These are phyloP conservation scores for Penicillium manginii DNA, from an alignment of 495 filamentous ascomycete genomes.

Conservation along the genomic window DNA sequence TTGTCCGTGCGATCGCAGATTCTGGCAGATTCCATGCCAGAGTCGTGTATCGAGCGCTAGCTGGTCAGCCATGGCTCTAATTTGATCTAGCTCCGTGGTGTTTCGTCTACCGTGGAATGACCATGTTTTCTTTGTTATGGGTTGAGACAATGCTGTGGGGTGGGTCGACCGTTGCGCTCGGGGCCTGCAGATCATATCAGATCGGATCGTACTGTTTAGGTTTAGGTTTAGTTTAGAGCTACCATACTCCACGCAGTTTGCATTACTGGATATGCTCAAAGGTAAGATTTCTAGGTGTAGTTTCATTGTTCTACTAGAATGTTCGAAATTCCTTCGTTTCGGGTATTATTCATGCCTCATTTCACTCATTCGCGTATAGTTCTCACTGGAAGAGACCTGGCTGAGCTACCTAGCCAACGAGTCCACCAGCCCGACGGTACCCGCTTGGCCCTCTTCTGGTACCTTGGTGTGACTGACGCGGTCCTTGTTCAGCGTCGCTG, in stretches of 20 bases:
- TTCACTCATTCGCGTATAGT: background rate
- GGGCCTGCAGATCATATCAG: no score
- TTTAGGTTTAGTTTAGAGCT: no score
- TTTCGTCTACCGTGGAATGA: constrained; percentile 1
- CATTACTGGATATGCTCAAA: no score
- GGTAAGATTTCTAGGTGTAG: no score
- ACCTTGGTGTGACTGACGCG: background rate
- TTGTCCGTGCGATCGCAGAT: no score
- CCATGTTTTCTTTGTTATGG: background rate
- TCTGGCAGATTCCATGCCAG: no score
- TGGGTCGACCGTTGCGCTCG: no score
- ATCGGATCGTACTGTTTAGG: no score
- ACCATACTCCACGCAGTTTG: no score
- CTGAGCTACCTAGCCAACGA: background rate
- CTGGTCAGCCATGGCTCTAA: constrained; percentile 2
- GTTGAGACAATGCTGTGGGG: background rate
- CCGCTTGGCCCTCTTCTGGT: constrained; percentile 1
- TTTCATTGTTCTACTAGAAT: constrained; percentile 3
- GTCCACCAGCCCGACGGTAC: constrained; percentile 9
- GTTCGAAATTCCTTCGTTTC: background rate
- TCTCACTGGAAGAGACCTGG: background rate
- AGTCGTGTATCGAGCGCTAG: no score
- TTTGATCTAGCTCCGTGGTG: background rate
- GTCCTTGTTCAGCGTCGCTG: constrained; percentile 9
- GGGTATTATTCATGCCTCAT: constrained; percentile 33